Percentiles rank a stretch among this genome's conserved stretches.
Conservation (phyloP, 2,329 filamentous ascomycete species). For the Claviceps capensis region DNA sequence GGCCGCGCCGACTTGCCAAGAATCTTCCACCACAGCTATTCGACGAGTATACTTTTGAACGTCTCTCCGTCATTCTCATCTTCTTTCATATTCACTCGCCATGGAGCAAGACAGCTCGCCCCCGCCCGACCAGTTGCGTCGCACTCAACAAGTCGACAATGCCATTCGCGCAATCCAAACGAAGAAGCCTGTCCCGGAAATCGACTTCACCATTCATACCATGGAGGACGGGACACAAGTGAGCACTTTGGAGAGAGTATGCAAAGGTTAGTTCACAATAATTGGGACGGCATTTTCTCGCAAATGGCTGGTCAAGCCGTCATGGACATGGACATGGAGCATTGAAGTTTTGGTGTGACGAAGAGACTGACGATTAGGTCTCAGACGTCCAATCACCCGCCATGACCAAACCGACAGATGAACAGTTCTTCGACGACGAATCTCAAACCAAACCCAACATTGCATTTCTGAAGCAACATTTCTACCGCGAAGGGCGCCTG, state of each 20-base stretch:
- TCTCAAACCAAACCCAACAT: constrained; percentile 83
- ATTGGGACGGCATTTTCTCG: background rate
- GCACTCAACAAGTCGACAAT: constrained; percentile 63
- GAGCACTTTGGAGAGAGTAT: constrained; percentile 88
- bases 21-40: background rate
- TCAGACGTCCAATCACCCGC: constrained; percentile 95
- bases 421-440: constrained; percentile 84
- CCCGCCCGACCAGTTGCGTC: constrained; percentile 28
- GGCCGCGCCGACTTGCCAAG: constrained; percentile 2
- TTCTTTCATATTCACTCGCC: constrained; percentile 3
- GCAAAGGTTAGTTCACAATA: constrained; percentile 65
- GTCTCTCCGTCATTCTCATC: background rate
- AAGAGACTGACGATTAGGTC: constrained; percentile 6
- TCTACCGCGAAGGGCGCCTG: constrained; percentile 91
- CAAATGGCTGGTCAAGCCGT: background rate
- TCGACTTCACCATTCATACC: constrained; percentile 94
- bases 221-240: constrained; percentile 97
- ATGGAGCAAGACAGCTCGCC: constrained; percentile 36
- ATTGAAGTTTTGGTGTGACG: background rate
- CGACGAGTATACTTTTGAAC: background rate
- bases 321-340: background rate
- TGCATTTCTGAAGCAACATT: constrained; percentile 91
- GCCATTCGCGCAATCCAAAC: constrained; percentile 82
- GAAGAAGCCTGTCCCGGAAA: constrained; percentile 92
- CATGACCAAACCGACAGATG: constrained; percentile 80